Conservation (phyloP, 208 protist species). For the Zelonia costaricensis region DNA sequence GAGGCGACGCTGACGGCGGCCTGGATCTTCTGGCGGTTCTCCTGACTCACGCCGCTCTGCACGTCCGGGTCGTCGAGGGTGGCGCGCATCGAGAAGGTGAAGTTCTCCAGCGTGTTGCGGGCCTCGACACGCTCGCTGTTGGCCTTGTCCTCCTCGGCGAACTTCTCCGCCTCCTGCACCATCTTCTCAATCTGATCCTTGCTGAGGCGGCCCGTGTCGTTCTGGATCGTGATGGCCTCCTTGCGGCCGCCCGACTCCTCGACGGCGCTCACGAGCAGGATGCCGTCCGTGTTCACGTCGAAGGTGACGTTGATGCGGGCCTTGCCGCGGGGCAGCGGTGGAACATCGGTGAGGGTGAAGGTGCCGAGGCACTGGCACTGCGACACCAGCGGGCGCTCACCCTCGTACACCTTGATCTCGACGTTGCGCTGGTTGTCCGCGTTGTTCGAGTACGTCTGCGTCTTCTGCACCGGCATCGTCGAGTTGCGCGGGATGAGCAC, state of each 20-base stretch:
- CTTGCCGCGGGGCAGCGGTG: constrained; percentile 89
- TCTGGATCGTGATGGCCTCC: constrained; percentile 94
- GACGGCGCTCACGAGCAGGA: constrained; percentile 95
- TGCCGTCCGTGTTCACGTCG: constrained; percentile 98
- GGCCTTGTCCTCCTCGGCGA: constrained; percentile 91
- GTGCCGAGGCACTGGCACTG: constrained; percentile 96
- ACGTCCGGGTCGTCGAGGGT: constrained; percentile 66
- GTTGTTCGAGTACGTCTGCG: constrained; percentile 89
- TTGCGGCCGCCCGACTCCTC: constrained; percentile 94
- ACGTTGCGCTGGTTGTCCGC: constrained; percentile 91
- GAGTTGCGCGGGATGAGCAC: constrained; percentile 89
- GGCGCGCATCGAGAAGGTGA: constrained; percentile 73
- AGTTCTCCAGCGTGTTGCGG: constrained; percentile 93
- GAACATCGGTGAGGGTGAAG: constrained; percentile 91
- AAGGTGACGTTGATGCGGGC: constrained; percentile 99
- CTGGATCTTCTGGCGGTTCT: constrained; percentile 57
- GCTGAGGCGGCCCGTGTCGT: constrained; percentile 96
- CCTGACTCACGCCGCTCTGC: constrained; percentile 35
- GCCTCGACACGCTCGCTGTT: constrained; percentile 90
- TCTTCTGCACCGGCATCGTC: constrained; percentile 83
- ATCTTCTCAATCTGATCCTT: constrained; percentile 96
- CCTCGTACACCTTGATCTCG: constrained; percentile 93
- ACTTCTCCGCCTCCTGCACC: constrained; percentile 94
- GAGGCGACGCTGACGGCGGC: constrained; percentile 46
- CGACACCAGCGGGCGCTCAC: constrained; percentile 91